Percentiles rank a stretch among this genome's conserved stretches.
Conservation (phyloP, 2,329 filamentous ascomycete species). For the Dactylellina parvicollis region DNA sequence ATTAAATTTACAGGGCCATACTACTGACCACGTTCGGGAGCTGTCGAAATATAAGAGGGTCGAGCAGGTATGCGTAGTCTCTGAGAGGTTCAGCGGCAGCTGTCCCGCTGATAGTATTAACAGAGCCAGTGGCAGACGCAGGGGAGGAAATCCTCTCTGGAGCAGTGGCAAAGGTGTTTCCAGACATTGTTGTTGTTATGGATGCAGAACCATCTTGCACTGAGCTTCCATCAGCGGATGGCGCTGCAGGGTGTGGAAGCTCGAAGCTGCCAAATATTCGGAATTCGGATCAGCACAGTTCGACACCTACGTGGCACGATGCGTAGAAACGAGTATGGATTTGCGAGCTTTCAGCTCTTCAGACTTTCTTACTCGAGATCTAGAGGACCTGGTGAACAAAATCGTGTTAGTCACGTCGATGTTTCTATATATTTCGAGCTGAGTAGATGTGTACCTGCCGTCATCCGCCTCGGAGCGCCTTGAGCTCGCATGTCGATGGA, state of each 20-base stretch:
- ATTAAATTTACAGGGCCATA: constrained; percentile 54
- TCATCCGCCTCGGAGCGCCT: constrained; percentile 51
- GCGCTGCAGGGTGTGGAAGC: constrained; percentile 19
- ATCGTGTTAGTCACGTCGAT: neutral
- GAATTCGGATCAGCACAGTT: constrained; percentile 6
- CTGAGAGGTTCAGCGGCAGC: constrained; percentile 30
- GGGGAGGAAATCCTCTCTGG: constrained; percentile 41
- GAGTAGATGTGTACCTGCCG: constrained; percentile 25
- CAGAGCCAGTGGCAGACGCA: constrained; percentile 31
- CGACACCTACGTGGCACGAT: neutral
- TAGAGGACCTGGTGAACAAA: constrained; percentile 34
- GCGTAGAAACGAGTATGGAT: neutral
- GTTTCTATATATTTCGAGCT: neutral
- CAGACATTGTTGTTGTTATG: constrained; percentile 35
- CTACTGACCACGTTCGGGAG: constrained; percentile 44
- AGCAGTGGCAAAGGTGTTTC: constrained; percentile 43
- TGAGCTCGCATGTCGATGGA: constrained; percentile 46
- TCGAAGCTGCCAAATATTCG: constrained; percentile 28
- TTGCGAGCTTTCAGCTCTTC: neutral
- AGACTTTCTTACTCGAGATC: constrained; percentile 43
- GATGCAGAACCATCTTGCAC: constrained; percentile 35
- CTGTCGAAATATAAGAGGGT: constrained; percentile 44
- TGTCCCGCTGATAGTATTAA: constrained; percentile 26
- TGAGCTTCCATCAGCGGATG: constrained; percentile 24
- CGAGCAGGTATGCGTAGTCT: constrained; percentile 49